Conservation (phyloP, 768 basidiomycete genomes). For the Suillus brevipes region DNA sequence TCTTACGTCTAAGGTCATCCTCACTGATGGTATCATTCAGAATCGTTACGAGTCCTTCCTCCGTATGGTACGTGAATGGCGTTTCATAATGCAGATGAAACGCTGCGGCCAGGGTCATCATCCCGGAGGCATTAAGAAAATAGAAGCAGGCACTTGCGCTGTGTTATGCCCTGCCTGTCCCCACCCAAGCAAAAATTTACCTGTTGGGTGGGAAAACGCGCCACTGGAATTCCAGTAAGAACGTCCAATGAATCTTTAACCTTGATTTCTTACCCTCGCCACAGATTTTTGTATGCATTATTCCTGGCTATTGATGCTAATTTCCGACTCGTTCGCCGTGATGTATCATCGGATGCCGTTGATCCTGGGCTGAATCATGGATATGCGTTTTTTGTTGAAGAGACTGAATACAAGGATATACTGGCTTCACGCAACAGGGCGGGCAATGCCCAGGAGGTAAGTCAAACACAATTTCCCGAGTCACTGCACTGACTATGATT, state of each 20-base stretch:
- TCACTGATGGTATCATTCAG: background rate
- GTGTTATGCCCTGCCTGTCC: constrained; percentile 11
- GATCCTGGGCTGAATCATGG: constrained; percentile 31
- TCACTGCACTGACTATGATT: background rate
- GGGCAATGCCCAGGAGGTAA: background rate
- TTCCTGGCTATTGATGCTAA: constrained; percentile 34
- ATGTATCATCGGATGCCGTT: constrained; percentile 23
- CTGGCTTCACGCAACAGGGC: constrained; percentile 14
- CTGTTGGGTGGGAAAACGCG: background rate
- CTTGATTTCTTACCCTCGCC: background rate
- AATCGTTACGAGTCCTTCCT: background rate
- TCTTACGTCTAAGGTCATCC: background rate
- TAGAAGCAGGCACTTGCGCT: background rate
- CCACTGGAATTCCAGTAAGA: background rate
- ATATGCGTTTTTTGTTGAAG: constrained; percentile 28
- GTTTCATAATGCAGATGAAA: background rate
- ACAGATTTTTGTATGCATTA: constrained; percentile 28
- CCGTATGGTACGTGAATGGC: background rate
- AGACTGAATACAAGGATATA: constrained; percentile 16
- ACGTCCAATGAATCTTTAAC: background rate
- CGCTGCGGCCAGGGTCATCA: background rate
- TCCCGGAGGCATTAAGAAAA: background rate
- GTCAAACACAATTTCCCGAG: background rate
- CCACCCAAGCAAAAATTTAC: constrained; percentile 7
- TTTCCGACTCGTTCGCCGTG: constrained; percentile 29